These are phyloP conservation scores for Sanghuangporus weigelae DNA, from an alignment of 1,284 basidiomycete genomes.

Conservation along the genomic window DNA sequence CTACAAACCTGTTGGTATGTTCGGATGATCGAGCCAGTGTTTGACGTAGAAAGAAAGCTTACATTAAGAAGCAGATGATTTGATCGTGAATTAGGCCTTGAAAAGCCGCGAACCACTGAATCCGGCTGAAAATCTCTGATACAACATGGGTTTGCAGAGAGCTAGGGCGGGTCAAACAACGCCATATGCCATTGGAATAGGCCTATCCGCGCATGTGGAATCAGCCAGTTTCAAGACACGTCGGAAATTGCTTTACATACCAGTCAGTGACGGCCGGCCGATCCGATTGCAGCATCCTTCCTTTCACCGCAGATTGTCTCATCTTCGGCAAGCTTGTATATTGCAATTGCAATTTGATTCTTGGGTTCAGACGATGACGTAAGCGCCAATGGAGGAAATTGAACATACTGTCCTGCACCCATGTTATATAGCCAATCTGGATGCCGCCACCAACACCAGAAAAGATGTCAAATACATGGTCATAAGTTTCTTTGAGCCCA, in stretches of 20 bases:
- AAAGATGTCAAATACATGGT: background rate
- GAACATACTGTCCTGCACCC: background rate
- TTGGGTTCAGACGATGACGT: too few species aligned
- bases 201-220: background rate
- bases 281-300: background rate
- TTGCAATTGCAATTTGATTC: background rate
- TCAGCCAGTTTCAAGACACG: background rate
- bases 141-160: background rate
- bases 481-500: background rate
- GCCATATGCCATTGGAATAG: conserved; percentile 1
- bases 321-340: background rate
- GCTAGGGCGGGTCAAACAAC: background rate
- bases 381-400: background rate
- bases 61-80: conserved; percentile 6
- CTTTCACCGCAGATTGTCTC: background rate
- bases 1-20: background rate
- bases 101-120: background rate
- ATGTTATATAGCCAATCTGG: background rate
- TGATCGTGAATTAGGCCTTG: conserved; percentile 6
- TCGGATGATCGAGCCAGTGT: background rate
- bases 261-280: background rate
- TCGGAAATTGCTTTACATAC: background rate
- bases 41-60: background rate
- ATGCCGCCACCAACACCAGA: background rate
- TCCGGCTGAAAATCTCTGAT: background rate